Percentiles rank a stretch among this genome's conserved stretches.
phyloP scores from a whole-genome alignment of 257 asterid genomes.

The Salvia miltiorrhiza region DNA sequence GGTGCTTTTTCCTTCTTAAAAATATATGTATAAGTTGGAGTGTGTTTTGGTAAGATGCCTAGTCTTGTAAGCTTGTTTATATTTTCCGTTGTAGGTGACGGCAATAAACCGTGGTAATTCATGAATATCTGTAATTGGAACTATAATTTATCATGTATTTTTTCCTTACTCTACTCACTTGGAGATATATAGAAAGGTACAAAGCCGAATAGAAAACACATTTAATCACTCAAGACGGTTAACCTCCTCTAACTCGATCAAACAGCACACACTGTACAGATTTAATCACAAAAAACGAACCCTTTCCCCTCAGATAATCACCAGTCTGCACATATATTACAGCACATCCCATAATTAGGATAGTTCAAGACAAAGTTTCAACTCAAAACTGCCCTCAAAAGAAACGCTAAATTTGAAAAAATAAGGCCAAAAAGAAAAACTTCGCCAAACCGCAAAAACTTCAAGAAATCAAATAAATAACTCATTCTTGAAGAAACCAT shows the following conservation, averaged over 20 bases:
- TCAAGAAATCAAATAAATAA: constrained; percentile 50
- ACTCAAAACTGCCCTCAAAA: constrained; percentile 24
- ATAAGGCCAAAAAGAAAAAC: not conserved
- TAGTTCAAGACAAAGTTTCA: not conserved
- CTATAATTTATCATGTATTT: constrained; percentile 9
- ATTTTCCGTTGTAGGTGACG: constrained; percentile 20
- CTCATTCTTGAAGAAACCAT: constrained; percentile 53
- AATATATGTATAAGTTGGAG: constrained; percentile 27
- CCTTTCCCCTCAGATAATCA: not conserved
- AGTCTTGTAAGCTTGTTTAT: constrained; percentile 25
- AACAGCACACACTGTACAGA: not conserved
- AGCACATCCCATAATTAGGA: constrained; percentile 6
- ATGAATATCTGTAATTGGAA: constrained; percentile 17
- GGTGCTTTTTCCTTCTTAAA: constrained; percentile 19
- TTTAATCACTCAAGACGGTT: too few species aligned
- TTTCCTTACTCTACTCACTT: too few species aligned
- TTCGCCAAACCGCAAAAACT: constrained; percentile 30
- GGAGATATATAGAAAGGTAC: too few species aligned
- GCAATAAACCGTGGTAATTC: constrained; percentile 12
- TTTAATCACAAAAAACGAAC: not conserved
- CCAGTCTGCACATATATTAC: constrained; percentile 27
- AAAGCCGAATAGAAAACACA: too few species aligned
- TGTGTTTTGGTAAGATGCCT: constrained; percentile 27
- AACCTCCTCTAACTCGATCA: too few species aligned
- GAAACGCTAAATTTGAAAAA: constrained; percentile 11